Evolutionary conservation across 1,284 basidiomycete species (phyloP).

Genomic region (Trametes polyzona): DNA sequence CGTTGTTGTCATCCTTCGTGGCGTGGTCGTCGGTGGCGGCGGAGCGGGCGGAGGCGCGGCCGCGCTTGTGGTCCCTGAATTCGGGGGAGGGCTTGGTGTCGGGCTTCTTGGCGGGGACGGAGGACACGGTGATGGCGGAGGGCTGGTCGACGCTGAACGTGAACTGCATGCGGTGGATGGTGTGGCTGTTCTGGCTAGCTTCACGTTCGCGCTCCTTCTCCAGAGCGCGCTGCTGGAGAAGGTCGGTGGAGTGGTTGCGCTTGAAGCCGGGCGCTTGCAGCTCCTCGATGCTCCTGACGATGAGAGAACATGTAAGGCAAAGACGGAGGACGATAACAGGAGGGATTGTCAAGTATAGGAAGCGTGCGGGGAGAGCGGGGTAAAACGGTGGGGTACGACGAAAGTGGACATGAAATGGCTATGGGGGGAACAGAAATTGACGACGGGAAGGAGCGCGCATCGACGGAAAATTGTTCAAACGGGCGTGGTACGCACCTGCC

Average conservation of each 20-base stretch:
- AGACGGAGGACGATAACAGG: not conserved
- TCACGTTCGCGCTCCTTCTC: slow-evolving; percentile 81
- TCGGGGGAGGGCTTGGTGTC: slow-evolving; percentile 69
- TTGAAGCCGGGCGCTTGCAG: slow-evolving; percentile 79
- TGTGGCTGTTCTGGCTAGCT: slow-evolving; percentile 62
- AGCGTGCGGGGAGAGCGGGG: no score
- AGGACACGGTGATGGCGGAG: slow-evolving; percentile 47
- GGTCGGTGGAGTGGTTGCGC: slow-evolving; percentile 71
- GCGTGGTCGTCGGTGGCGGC: slow-evolving; percentile 31
- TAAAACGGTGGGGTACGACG: no score
- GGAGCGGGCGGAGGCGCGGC: slow-evolving; percentile 42
- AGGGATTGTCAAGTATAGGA: not conserved
- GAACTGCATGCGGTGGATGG: slow-evolving; percentile 83
- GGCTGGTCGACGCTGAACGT: slow-evolving; percentile 81
- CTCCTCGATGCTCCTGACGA: slow-evolving; percentile 72
- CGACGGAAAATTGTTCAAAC: slow-evolving; percentile 4
- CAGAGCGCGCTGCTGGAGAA: slow-evolving; percentile 74
- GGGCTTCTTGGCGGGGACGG: slow-evolving; percentile 59
- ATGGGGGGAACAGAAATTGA: no score
- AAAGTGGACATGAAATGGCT: no score
- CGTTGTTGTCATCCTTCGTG: slow-evolving; percentile 12
- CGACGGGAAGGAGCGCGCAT: slow-evolving; percentile 2
- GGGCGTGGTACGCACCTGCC: slow-evolving; percentile 54
- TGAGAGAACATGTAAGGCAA: not conserved
- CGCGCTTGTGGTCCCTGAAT: slow-evolving; percentile 57